Conservation (phyloP, 2,329 filamentous ascomycete species). For the Paracamarosporium sp. region DNA sequence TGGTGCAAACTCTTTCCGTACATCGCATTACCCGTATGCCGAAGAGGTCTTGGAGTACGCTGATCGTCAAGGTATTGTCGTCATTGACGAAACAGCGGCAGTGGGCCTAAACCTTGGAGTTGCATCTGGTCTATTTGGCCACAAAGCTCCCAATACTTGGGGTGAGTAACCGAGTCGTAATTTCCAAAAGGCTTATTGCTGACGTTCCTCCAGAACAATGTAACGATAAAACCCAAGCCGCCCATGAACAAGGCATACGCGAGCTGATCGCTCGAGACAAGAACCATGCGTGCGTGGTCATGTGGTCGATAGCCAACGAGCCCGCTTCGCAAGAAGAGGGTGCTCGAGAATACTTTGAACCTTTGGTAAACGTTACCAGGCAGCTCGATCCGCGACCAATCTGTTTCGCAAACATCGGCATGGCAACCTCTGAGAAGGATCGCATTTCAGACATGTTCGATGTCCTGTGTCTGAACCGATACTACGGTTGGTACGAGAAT, state of each 20-base stretch:
- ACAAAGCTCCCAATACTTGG: too few relatives aligned
- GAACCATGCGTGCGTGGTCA: constrained; percentile 16
- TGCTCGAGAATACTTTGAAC: constrained; percentile 15
- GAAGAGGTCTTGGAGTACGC: constrained; percentile 19
- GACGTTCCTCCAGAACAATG: too few relatives aligned
- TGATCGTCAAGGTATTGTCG: constrained; percentile 17
- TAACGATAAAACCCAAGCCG: background rate
- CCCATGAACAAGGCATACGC: constrained; percentile 10
- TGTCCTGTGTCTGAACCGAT: constrained; percentile 16
- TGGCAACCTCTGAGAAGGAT: constrained; percentile 12
- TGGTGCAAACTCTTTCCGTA: constrained; percentile 18
- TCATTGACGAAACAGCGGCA: constrained; percentile 17
- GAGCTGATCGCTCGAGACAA: constrained; percentile 17
- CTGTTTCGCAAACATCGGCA: constrained; percentile 15
- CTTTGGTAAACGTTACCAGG: constrained; percentile 6
- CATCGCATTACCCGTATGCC: constrained; percentile 17
- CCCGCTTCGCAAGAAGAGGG: constrained; percentile 18
- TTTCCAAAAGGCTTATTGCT: too few relatives aligned
- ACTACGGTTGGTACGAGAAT: constrained; percentile 18
- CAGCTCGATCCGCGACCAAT: constrained; percentile 12
- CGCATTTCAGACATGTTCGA: constrained; percentile 15
- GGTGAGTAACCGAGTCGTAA: background rate
- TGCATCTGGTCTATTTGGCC: constrained; percentile 6
- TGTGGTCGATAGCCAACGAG: constrained; percentile 18
- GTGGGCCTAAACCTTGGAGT: constrained; percentile 14